Base-by-base conservation (phyloP, 257 asterid genomes). In the Petrea volubilis region DNA sequence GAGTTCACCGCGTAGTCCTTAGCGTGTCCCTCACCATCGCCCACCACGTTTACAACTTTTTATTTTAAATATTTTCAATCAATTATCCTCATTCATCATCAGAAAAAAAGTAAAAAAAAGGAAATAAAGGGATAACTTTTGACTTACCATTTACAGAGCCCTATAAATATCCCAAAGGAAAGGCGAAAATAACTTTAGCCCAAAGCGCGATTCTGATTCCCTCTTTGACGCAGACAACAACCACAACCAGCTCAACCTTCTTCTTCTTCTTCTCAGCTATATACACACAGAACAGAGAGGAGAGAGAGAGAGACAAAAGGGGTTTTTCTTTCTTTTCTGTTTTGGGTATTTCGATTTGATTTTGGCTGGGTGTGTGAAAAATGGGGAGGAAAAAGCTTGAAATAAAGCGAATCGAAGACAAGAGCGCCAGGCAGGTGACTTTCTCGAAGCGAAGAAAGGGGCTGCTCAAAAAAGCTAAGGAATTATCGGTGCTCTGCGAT, bases 401-500 rank as follows among this genome's bases (percentile, higher is more conserved):
- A 72, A 86, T 84, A 7, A 79, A 79, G 78, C 79, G 77, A 77
- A 86, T 81, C 77, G 82, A 74, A 72, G 74, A 79, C 31, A 80
- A 80, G 41, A 76, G 72, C 64, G 83, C 84, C 28, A 73, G 85
- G 50, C 85, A 77, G 72, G 85, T 77, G 55, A 77, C 86, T 18
- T 83, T 83, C 72, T 68, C 86, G 17, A 86, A 84, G 72, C 71
- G 87, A 17, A 68, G 86, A 5, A 74, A 55, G 27, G 90, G 90
- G 10, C 44, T 85, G 77, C 72, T 85, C 71, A 83, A 85, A 52
- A 85, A 85, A 70, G 90, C 90, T 1, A 80, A 56, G 67, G 79
- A 87, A 38, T 72, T 87, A 24, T 64, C 83, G 3, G 69, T 85
- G 50, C 78, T 87, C 38, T 85, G 90, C 77, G 93, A 87, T 46